Evolutionary conservation across 257 asterid genomes (phyloP), one percentile per base, ranked within the genome.

Genomic region (Anisodus acutangulus): DNA sequence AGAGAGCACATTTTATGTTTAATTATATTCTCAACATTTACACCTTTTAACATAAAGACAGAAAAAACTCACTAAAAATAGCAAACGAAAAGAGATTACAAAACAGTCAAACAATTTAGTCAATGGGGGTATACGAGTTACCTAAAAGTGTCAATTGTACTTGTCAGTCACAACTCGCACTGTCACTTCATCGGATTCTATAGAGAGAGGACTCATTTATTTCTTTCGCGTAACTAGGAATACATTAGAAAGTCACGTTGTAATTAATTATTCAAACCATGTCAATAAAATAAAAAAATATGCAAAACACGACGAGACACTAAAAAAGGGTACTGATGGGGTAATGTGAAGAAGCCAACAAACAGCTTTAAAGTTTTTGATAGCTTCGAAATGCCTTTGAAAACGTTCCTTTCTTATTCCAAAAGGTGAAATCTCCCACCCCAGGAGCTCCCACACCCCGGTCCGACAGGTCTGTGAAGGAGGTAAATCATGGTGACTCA

Each of bases 311-410:
- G 85, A 85, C 19, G 80, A 85, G 84, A 63, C 89, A 59, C 80
- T 37, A 60, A 72, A 85, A 70, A 83, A n/a, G 58, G 54, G 37
- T 74, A 9, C 45, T 41, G 80, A 35, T 84, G 83, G 87, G 83
- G 78, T 60, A 88, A 59, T 70, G 84, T 57, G 78, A 85, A 87
- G 87, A 88, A 84, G 84, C 84, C 90, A 69, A 69, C 26, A 88
- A 85, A 78, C 86, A 83, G 82, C 86, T 82, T 89, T 85, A 80
- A 85, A 72, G 81, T 80, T 87, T 69, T 88, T 66, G 82, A 82
- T 86, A 41, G 83, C 84, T 85, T 85, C 88, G 58, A 90, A 86
- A 84, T 82, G 81, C 72, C 86, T 68, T 88, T 70, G 88, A 86
- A 83, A 66, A 58, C 70, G 88, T 79, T 84, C 88, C 88, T 80